These are phyloP conservation scores for Vicia villosa DNA, from an alignment of 306 rosid genomes.

Conservation along the genomic window DNA sequence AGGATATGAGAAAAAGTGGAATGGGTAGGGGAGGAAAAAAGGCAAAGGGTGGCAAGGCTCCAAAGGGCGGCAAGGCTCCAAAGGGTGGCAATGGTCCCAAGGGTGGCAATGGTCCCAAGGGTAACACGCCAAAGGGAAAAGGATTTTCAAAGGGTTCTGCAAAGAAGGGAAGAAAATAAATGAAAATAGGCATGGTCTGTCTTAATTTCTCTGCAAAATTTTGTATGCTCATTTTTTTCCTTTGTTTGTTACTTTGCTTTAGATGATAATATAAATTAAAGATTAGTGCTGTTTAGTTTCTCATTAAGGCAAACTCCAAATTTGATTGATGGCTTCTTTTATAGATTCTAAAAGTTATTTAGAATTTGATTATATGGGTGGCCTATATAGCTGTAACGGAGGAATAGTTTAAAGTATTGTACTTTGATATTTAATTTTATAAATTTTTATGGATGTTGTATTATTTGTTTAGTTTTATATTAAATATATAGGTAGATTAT, in stretches of 20 bases:
- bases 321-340: neutral
- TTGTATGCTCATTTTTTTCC: constrained; percentile 26
- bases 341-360: neutral
- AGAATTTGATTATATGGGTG: neutral
- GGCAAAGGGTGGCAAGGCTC: too few relatives aligned
- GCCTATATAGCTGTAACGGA: too few relatives aligned
- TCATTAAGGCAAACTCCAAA: neutral
- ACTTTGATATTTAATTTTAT: too few relatives aligned
- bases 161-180: constrained; percentile 49
- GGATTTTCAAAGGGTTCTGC: constrained; percentile 58
- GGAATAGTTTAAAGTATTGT: too few relatives aligned
- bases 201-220: constrained; percentile 1
- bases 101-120: constrained; percentile 35
- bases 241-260: neutral
- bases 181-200: constrained; percentile 31
- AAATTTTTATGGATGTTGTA: too few relatives aligned
- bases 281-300: constrained; percentile 9
- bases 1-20: constrained; percentile 64
- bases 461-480: too few relatives aligned
- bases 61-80: too few relatives aligned
- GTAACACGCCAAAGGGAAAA: constrained; percentile 54
- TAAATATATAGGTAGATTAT: too few relatives aligned
- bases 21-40: constrained; percentile 51
- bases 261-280: constrained; percentile 16
- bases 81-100: constrained; percentile 45